Evolutionary conservation across 805 yeast genomes (phyloP).

Genomic region (Teunomyces lycoperdinae): DNA sequence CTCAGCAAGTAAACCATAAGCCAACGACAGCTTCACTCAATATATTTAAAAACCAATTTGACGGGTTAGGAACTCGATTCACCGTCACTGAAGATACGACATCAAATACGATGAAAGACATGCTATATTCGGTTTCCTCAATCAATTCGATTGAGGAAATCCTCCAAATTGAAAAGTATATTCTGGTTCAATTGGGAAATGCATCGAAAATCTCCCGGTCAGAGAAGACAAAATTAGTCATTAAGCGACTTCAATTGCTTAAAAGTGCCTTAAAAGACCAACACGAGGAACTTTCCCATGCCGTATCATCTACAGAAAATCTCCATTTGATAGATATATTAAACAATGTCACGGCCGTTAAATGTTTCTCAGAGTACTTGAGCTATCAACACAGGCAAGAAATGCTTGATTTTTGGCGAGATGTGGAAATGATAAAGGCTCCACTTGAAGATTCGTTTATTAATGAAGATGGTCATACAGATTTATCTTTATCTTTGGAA

Average conservation of each 20-base stretch:
- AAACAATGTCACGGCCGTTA: conserved; percentile 44
- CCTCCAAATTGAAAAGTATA: conserved; percentile 6
- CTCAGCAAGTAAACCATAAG: conserved; percentile 19
- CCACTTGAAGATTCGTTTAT: conserved; percentile 58
- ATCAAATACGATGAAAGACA: background rate
- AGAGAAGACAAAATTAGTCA: conserved; percentile 6
- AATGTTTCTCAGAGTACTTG: conserved; percentile 22
- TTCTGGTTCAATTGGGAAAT: conserved; percentile 7
- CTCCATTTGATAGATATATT: conserved; percentile 44
- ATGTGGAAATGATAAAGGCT: conserved; percentile 64
- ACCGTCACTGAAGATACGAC: conserved; percentile 10
- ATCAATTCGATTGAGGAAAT: conserved; percentile 9
- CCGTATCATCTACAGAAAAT: conserved; percentile 4
- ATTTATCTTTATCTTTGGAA: conserved; percentile 37
- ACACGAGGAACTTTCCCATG: background rate
- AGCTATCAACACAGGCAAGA: conserved; percentile 9
- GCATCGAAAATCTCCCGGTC: conserved; percentile 3
- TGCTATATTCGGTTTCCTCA: background rate
- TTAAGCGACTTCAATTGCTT: conserved; percentile 7
- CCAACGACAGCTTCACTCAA: background rate
- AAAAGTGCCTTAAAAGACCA: background rate
- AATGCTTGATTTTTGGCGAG: conserved; percentile 63
- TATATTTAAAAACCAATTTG: background rate
- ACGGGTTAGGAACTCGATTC: conserved; percentile 2
- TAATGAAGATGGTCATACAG: conserved; percentile 27